Base-by-base conservation (phyloP, 2,329 filamentous ascomycete species). In the Penicillium hesseltinei region DNA sequence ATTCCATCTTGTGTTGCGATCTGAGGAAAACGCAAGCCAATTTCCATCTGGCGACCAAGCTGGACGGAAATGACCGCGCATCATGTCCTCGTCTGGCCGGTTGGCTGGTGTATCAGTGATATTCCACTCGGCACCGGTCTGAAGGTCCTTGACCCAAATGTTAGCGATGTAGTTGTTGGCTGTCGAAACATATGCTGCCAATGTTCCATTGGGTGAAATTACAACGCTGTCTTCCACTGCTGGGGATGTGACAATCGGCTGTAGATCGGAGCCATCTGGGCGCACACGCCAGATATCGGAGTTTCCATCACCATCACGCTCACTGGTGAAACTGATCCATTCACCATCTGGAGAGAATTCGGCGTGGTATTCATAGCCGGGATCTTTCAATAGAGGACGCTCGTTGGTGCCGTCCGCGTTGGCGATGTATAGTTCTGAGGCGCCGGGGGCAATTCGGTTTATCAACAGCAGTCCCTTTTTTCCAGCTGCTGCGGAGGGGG, bases 11-110 rank as follows among this genome's bases (percentile, higher is more conserved):
- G 76, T 77, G 51, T 78, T 78, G 29, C 73, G 71, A 47, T 79
- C 75, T 2, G 76, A 79, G 13, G 69, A 69, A 53, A 79, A 78
- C 2, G 68, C 72, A 51, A 78, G 66, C 73, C 73, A 78, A 53
- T 76, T 55, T 21, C 77, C 75, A 40, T 77, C 69, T 0, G 77
- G 75, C 0, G 75, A 77, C 75, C 75, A 78, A 5, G 63, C 60
- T 0, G 77, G 77, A 2, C 71, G 68, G 59, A 77, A 78, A 59
- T 75, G 67, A 6, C 76, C 73, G 36, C 73, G 67, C 17, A 74
- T 73, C 13, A 61, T 51, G n/a, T 33, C 13, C 23, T 51, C 44
- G 10, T 44, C 15, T 21, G 67, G 65, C 1, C 62, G 61, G 5
- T 62, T 63, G 0, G 64, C 66, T 3, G 62, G 56, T 0, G 68